Evolutionary conservation across 176 grass and related monocot species (phyloP).

Genomic region (Aegilops tauschii): DNA sequence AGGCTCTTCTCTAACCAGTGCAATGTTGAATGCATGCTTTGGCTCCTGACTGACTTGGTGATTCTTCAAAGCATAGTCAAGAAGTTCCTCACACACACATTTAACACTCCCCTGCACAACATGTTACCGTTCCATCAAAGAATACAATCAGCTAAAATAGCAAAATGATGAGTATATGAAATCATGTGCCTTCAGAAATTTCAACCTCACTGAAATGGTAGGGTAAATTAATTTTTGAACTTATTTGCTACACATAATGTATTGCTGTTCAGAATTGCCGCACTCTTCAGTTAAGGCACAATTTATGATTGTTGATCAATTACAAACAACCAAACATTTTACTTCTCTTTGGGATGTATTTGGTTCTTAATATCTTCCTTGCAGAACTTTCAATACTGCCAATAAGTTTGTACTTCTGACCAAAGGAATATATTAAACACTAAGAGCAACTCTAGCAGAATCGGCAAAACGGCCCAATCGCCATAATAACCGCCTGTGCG

Average conservation of each 20-base stretch:
- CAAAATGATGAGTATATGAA: neutral
- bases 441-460: too few relatives aligned
- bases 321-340: conserved; percentile 6
- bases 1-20: conserved; percentile 63
- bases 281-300: neutral
- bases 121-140: conserved; percentile 12
- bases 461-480: too few relatives aligned
- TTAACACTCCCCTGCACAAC: conserved; percentile 65
- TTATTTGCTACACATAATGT: conserved; percentile 12
- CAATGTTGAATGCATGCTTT: conserved; percentile 84
- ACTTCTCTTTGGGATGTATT: neutral
- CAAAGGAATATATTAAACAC: neutral
- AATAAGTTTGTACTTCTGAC: neutral
- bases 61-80: conserved; percentile 74
- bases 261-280: neutral
- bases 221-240: neutral
- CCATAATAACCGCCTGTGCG: too few relatives aligned
- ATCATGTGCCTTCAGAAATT: neutral
- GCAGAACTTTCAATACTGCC: neutral
- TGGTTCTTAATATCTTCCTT: conserved; percentile 8
- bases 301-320: conserved; percentile 5
- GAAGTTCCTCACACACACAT: conserved; percentile 60
- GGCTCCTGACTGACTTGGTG: conserved; percentile 70
- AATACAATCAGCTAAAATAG: conserved; percentile 1
- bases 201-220: neutral